phyloP scores from a whole-genome alignment of 192 early-diverging fungal genomes.

The Coemansia sp. region DNA sequence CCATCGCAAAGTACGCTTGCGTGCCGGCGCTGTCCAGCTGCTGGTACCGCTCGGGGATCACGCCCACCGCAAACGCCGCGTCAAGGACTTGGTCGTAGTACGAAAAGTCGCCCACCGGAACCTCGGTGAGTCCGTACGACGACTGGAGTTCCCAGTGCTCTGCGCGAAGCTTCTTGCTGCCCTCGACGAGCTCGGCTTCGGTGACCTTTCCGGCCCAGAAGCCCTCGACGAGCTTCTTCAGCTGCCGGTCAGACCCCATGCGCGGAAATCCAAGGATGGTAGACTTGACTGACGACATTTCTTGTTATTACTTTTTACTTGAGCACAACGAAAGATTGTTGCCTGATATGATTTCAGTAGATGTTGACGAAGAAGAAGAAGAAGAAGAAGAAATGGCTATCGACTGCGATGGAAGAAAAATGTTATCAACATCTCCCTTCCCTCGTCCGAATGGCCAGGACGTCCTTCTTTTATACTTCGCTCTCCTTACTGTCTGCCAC shows the following conservation, averaged over 20 bases:
- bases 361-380: slow-evolving; percentile 8
- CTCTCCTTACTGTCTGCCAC: neutral
- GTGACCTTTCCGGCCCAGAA: slow-evolving; percentile 91
- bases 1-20: slow-evolving; percentile 97
- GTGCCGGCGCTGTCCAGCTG: slow-evolving; percentile 62
- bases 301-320: neutral
- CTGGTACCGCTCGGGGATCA: slow-evolving; percentile 71
- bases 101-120: slow-evolving; percentile 94
- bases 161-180: slow-evolving; percentile 67
- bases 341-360: neutral
- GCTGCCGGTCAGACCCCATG: slow-evolving; percentile 92
- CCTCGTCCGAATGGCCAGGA: slow-evolving; percentile 1
- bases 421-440: neutral
- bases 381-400: neutral
- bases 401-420: neutral
- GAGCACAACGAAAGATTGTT: neutral
- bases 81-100: slow-evolving; percentile 93
- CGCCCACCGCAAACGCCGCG: slow-evolving; percentile 60
- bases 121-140: slow-evolving; percentile 72
- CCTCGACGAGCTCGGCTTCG: slow-evolving; percentile 65
- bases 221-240: slow-evolving; percentile 92
- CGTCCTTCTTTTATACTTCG: slow-evolving; percentile 1
- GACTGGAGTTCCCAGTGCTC: slow-evolving; percentile 78
- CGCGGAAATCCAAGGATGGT: slow-evolving; percentile 83
- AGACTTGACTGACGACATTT: slow-evolving; percentile 52